phyloP scores from a whole-genome alignment of 1,139 yeast genomes.

The Diutina scorzettiae region DNA sequence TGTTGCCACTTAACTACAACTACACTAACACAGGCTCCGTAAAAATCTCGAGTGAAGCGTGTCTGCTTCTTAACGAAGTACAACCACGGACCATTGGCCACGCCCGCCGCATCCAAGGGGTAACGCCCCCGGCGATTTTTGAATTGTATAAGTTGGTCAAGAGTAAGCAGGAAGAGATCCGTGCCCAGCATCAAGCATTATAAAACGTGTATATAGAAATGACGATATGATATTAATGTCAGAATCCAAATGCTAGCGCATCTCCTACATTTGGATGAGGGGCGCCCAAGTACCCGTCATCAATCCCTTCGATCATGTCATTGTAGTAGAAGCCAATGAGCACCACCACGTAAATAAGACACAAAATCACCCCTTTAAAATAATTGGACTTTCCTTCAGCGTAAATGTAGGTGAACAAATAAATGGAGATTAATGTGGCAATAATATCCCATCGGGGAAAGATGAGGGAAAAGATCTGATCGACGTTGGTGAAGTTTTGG shows the following conservation, averaged over 20 bases:
- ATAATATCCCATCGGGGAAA: constrained; percentile 95
- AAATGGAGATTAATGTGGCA: constrained; percentile 76
- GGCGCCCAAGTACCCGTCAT: constrained; percentile 16
- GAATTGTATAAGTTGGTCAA: constrained; percentile 44
- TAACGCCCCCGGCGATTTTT: constrained; percentile 77
- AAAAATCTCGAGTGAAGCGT: constrained; percentile 63
- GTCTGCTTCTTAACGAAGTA: constrained; percentile 54
- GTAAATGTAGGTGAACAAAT: constrained; percentile 82
- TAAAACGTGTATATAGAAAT: not conserved
- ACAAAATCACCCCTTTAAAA: constrained; percentile 85
- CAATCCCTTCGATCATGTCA: constrained; percentile 24
- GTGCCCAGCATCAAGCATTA: not conserved
- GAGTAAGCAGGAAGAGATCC: not conserved
- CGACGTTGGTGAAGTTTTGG: constrained; percentile 23
- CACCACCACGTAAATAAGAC: constrained; percentile 67
- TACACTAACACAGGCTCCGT: constrained; percentile 40
- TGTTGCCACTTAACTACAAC: constrained; percentile 53
- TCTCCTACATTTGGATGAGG: not conserved
- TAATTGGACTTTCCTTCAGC: constrained; percentile 96
- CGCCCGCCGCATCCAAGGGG: constrained; percentile 87
- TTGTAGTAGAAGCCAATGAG: constrained; percentile 74
- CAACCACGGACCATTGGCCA: constrained; percentile 90
- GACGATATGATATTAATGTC: not conserved
- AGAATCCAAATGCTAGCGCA: not conserved
- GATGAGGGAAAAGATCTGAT: constrained; percentile 64